A percentile compares a stretch with the other conserved stretches of the same genome.
phyloP scores from a whole-genome alignment of 179 eudicot genomes.

The Kewa caespitosa region DNA sequence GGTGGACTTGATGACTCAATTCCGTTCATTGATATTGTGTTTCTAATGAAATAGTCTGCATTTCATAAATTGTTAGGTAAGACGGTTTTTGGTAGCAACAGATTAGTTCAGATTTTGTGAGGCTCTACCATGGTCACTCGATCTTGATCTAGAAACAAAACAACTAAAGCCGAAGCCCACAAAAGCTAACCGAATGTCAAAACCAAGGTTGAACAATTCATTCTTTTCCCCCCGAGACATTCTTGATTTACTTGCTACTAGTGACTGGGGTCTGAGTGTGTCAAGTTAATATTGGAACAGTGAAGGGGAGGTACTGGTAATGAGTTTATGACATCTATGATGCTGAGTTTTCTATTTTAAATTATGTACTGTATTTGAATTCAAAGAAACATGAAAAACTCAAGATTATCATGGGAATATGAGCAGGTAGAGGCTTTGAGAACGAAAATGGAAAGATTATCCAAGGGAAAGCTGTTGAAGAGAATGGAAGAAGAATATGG shows the following conservation, averaged over 20 bases:
- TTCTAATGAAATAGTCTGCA: too few relatives aligned
- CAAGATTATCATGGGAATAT: background rate
- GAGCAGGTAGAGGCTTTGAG: slow-evolving; percentile 59
- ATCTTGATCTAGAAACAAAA: too few relatives aligned
- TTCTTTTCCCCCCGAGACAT: too few relatives aligned
- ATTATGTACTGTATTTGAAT: too few relatives aligned
- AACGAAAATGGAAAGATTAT: slow-evolving; percentile 77
- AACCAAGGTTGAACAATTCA: background rate
- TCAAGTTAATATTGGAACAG: background rate
- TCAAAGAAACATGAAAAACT: background rate
- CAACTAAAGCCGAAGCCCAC: background rate
- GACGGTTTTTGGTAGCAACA: too few relatives aligned
- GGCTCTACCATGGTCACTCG: too few relatives aligned
- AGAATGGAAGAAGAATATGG: slow-evolving; percentile 73
- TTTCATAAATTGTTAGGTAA: too few relatives aligned
- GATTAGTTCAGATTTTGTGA: too few relatives aligned
- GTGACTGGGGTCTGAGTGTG: background rate
- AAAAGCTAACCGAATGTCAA: background rate
- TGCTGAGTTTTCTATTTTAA: background rate
- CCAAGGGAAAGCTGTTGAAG: slow-evolving; percentile 63
- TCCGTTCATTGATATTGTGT: too few relatives aligned
- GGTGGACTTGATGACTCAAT: too few relatives aligned
- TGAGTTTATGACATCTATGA: background rate
- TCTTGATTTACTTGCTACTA: background rate
- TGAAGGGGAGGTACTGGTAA: background rate